These are phyloP conservation scores for Thalassiosira oceanica DNA, from an alignment of 352 stramenopile species.

Conservation along the genomic window DNA sequence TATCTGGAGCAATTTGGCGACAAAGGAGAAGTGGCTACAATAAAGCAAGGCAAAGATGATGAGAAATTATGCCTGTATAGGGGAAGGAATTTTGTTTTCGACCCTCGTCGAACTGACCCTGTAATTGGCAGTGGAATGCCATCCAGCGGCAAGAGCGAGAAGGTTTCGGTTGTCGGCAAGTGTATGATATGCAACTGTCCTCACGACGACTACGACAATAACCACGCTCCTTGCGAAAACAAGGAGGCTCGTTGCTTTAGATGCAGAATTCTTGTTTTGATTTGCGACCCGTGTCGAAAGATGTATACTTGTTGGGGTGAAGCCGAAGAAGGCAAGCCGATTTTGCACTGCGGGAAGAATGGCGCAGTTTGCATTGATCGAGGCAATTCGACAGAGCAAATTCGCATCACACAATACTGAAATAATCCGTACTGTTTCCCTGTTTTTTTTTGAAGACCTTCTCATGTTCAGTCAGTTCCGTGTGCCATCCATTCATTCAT, in stretches of 20 bases:
- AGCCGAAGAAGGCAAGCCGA: background rate
- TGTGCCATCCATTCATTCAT: no score
- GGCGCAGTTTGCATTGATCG: no score
- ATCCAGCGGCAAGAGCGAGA: background rate
- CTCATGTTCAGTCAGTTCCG: no score
- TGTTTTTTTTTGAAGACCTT: no score
- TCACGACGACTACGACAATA: constrained; percentile 82
- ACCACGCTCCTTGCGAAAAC: constrained; percentile 62
- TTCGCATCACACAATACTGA: no score
- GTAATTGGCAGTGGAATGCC: constrained; percentile 40
- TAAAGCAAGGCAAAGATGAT: background rate
- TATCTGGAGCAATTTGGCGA: constrained; percentile 74
- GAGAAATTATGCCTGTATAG: constrained; percentile 56
- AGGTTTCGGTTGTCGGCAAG: constrained; percentile 35
- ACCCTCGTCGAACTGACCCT: constrained; percentile 68
- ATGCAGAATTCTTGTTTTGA: constrained; percentile 73
- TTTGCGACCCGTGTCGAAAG: constrained; percentile 65
- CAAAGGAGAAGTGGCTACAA: background rate
- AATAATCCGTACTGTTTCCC: no score
- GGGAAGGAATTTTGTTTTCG: constrained; percentile 87
- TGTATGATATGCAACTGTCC: constrained; percentile 60
- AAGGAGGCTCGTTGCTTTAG: constrained; percentile 73
- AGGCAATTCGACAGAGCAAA: no score
- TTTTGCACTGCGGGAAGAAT: background rate
- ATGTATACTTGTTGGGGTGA: constrained; percentile 44